Percentiles rank a stretch among this genome's conserved stretches.
These are phyloP conservation scores for Dendrothele bispora DNA, from an alignment of 768 basidiomycete species.

Conservation along the genomic window DNA sequence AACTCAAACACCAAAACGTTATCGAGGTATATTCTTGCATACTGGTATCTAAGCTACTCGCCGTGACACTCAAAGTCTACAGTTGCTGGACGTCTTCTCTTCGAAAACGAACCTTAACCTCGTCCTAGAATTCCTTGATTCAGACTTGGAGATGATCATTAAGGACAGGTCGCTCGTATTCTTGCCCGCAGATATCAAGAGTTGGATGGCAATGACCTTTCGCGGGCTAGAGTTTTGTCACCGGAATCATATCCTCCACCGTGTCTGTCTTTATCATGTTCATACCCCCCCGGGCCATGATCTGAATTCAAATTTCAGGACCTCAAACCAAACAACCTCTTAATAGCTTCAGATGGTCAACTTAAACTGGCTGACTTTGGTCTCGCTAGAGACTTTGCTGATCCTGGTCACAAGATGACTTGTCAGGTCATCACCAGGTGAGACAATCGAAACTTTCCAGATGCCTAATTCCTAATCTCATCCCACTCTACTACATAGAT, in stretches of 20 bases:
- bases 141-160: slow-evolving; percentile 95
- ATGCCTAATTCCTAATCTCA: neutral
- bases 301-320: slow-evolving; percentile 53
- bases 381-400: slow-evolving; percentile 93
- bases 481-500: slow-evolving; percentile 48
- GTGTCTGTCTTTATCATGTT: slow-evolving; percentile 48
- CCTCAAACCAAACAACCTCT: slow-evolving; percentile 97
- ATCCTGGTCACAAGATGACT: slow-evolving; percentile 96
- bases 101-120: slow-evolving; percentile 96
- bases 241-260: slow-evolving; percentile 88
- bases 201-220: slow-evolving; percentile 98
- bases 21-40: slow-evolving; percentile 63
- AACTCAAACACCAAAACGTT: slow-evolving; percentile 91
- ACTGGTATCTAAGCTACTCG: neutral
- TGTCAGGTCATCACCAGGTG: slow-evolving; percentile 97
- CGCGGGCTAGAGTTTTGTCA: slow-evolving; percentile 99
- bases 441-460: slow-evolving; percentile 21
- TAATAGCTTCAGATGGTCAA: slow-evolving; percentile 86
- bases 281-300: neutral
- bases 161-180: slow-evolving; percentile 92
- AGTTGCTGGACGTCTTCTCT: slow-evolving; percentile 97
- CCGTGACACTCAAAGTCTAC: neutral
- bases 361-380: slow-evolving; percentile 99
- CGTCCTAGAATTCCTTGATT: slow-evolving; percentile 94
- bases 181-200: slow-evolving; percentile 93